Base-by-base conservation (phyloP, 345 rosid genomes). In the Lepidium didymum region DNA sequence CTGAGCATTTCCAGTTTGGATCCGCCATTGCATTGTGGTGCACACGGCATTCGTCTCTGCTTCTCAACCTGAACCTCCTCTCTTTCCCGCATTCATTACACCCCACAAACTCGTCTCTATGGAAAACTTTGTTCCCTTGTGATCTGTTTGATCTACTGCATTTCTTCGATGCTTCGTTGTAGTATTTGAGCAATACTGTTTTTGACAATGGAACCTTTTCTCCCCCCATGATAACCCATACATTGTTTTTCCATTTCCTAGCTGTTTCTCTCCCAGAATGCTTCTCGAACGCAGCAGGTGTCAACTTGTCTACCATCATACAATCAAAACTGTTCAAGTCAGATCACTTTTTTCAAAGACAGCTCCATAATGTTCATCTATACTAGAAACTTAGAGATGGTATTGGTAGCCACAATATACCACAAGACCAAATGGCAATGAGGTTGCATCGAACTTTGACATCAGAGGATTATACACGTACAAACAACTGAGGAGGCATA, bases 251-350 rank as follows among this genome's bases (percentile, higher is more conserved):
- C 99, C 99, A 94, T 73, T 91, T 94, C 64, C 93, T 85, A 74
- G 99, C 96, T 0, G 97, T 91, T 86, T 91, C 99, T 80, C 99
- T 87, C 43, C 99, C 99, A 64, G 99, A 91, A 78, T 94, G 99
- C 88, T 94, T 94, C 87, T 94, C 99, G 65, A 94, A 94, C 15
- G 96, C 97, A 76, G 96, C 93, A 7, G 97, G 99, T 72, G 96
- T 89, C 79, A 91, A 70, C 88, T 89, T 94, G 62, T 81, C 99
- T 94, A 77, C 51, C 35, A 61, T 33, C 4, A 68, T 23, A 76
- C 40, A 67, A 58, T 65, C 36, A 79, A 68, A 64, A 78, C 56
- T 27, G 19, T 44, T 65, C 69, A 60, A 47, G 73, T 52, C 78
- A 73, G 72, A 42, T 42, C 45, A 56, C 7, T 4, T 46, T 54